Evolutionary conservation across 2,329 filamentous ascomycete genomes (phyloP).

Genomic region (Periconia sp.): DNA sequence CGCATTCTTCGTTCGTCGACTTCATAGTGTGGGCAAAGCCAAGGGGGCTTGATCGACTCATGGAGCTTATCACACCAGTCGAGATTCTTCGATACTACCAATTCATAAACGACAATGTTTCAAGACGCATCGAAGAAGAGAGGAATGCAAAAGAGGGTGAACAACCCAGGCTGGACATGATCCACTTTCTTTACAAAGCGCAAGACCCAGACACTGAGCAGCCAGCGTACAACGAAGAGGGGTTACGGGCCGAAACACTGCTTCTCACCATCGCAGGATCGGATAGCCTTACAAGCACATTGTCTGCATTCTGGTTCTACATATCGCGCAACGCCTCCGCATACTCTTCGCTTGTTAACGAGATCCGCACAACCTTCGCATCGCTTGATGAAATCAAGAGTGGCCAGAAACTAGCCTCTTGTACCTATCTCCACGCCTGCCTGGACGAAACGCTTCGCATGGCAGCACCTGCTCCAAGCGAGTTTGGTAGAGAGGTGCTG

Average conservation of each 20-base stretch:
- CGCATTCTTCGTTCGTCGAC: too few relatives aligned
- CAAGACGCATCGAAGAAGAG: too few relatives aligned
- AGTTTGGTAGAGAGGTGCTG: conserved; percentile 14
- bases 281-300: conserved; percentile 10
- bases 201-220: conserved; percentile 47
- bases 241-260: conserved; percentile 30
- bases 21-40: too few relatives aligned
- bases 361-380: conserved; percentile 12
- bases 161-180: too few relatives aligned
- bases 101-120: conserved; percentile 11
- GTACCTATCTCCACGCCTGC: conserved; percentile 16
- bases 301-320: conserved; percentile 15
- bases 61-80: conserved; percentile 2
- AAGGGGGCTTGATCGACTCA: conserved; percentile 16
- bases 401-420: conserved; percentile 6
- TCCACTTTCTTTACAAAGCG: conserved; percentile 47
- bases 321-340: conserved; percentile 11
- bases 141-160: too few relatives aligned
- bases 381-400: conserved; percentile 8
- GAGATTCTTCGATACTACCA: conserved; percentile 11
- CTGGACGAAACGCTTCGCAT: conserved; percentile 16
- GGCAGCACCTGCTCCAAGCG: conserved; percentile 9
- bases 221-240: conserved; percentile 35
- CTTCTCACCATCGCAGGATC: conserved; percentile 15
- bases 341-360: conserved; percentile 4